Conservation (phyloP, 1,284 basidiomycete species). For the Grifola frondosa region DNA sequence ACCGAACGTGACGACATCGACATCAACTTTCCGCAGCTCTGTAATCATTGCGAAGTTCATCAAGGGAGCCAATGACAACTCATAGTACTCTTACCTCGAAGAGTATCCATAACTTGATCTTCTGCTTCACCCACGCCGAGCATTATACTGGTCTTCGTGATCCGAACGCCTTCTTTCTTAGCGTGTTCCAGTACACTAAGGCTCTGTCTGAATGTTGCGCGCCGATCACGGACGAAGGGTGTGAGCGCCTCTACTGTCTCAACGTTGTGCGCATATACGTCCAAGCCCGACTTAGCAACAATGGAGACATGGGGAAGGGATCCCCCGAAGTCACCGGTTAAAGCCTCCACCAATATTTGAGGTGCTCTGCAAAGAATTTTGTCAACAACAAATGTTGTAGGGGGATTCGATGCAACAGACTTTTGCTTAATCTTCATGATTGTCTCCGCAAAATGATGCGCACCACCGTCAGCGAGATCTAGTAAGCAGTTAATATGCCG, state of each 20-base stretch:
- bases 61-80: not conserved
- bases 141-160: constrained; percentile 99
- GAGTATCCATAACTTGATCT: constrained; percentile 81
- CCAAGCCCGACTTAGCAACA: constrained; percentile 90
- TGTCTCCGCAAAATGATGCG: constrained; percentile 92
- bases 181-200: constrained; percentile 83
- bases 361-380: constrained; percentile 64
- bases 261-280: constrained; percentile 98
- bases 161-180: constrained; percentile 77
- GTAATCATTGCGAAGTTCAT: constrained; percentile 9
- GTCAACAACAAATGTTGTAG: constrained; percentile 2
- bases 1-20: constrained; percentile 98
- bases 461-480: constrained; percentile 93
- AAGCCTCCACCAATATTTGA: constrained; percentile 92
- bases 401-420: constrained; percentile 39
- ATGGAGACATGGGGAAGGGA: constrained; percentile 72
- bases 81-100: constrained; percentile 60
- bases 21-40: constrained; percentile 87
- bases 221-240: constrained; percentile 91
- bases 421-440: constrained; percentile 96
- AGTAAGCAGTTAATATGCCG: constrained; percentile 2
- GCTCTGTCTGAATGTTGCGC: constrained; percentile 91
- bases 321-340: constrained; percentile 94
- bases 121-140: constrained; percentile 93
- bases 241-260: constrained; percentile 95